Evolutionary conservation across 805 yeast genomes (phyloP), one percentile per base, ranked within the genome.

Genomic region (Starmerella sp.): DNA sequence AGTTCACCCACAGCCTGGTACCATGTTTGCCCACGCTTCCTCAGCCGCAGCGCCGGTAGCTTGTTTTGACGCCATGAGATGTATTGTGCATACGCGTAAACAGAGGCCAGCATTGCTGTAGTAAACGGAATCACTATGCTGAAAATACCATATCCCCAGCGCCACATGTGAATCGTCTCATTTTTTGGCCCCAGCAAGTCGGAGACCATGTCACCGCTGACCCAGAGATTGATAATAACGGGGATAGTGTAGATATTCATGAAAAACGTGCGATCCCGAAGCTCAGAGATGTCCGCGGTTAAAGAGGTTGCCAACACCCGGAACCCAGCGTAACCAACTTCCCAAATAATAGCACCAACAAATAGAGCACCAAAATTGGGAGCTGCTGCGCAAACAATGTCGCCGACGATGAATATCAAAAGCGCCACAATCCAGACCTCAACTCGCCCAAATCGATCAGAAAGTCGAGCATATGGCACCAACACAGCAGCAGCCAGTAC

Each of bases 81-180:
- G 59, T 67, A 69, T 61, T 75, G 67, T 84, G 82, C 82, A 66
- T 81, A 83, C 3, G 74, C 14, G 63, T 80, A 70, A 62, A 83
- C 76, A 3, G 60, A 58, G 9, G 81, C 60, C 51, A 84, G 67
- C 30, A 89, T 88, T 13, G 83, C 48, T 59, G 83, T 72, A 4
- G 80, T 65, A 39, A 82, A 68, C 36, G 90, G 90, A 73, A 81
- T 79, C 59, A 83, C 81, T 62, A 82, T 81, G 2, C 88, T 87
- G 84, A 85, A 84, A 77, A 84, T 83, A 46, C 83, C 88, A 61
- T 82, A 79, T 64, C 82, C 83, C 90, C 90, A 84, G 14, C 80
- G 74, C 82, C 86, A 82, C 39, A 73, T 64, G 7, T 22, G 9
- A 15, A 37, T 31, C 34, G 39, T 35, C 13, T 36, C 38, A 14